Evolutionary conservation across 352 stramenopile species (phyloP).

Genomic region (Phytophthora podocarpi): DNA sequence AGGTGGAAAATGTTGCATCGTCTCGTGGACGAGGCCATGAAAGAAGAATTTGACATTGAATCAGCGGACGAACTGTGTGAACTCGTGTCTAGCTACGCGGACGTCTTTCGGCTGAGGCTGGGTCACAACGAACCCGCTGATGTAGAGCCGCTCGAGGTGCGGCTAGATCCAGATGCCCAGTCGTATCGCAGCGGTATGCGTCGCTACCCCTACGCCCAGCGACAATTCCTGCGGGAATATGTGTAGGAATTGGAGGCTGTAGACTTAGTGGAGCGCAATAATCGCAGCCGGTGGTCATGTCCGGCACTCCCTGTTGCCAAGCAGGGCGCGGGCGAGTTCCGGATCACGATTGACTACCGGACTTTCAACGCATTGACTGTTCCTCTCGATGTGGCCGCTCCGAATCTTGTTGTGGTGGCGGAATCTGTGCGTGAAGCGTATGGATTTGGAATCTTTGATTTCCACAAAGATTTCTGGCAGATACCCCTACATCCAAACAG

Average conservation of each 20-base stretch:
- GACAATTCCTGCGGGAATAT: conserved; percentile 4
- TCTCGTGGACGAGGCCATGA: conserved; percentile 6
- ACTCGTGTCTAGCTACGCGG: not conserved
- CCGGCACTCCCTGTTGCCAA: not conserved
- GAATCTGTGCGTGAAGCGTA: not conserved
- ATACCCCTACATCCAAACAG: conserved; percentile 1
- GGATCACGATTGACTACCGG: conserved; percentile 14
- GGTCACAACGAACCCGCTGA: conserved; percentile 1
- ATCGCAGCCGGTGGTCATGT: conserved; percentile 5
- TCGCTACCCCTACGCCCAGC: conserved; percentile 6
- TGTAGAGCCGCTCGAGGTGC: conserved; percentile 12
- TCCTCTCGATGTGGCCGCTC: not conserved
- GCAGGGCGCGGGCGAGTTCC: not conserved
- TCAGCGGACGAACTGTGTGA: not conserved
- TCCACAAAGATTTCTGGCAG: conserved; percentile 17
- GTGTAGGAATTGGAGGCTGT: not conserved
- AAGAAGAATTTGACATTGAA: not conserved
- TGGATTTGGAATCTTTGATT: conserved; percentile 15
- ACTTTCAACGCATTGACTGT: not conserved
- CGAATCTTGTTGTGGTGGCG: not conserved
- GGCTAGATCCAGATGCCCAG: not conserved
- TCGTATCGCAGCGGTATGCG: conserved; percentile 11
- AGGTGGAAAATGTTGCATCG: conserved; percentile 4
- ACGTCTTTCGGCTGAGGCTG: conserved; percentile 4
- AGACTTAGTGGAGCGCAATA: not conserved